Evolutionary conservation across 306 rosid species (phyloP).

Genomic region (Cucurbita pepo): DNA sequence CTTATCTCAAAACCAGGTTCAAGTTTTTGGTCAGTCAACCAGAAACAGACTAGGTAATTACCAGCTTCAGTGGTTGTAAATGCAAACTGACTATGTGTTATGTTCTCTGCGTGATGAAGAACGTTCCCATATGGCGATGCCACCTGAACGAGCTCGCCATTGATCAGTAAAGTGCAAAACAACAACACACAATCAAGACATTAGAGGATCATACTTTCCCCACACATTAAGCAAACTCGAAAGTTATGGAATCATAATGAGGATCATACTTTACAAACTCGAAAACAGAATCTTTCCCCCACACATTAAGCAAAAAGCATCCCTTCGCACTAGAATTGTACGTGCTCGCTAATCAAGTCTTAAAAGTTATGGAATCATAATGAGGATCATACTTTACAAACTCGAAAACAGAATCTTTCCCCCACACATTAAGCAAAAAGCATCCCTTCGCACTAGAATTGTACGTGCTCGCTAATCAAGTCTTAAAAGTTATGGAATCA

Average conservation of each 20-base stretch:
- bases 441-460: no score
- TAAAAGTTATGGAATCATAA: background rate
- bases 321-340: background rate
- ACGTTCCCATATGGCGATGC: conserved; percentile 78
- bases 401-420: no score
- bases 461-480: no score
- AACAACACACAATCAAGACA: background rate
- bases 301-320: background rate
- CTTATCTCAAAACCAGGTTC: conserved; percentile 13
- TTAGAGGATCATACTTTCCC: background rate
- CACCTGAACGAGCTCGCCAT: conserved; percentile 27
- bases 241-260: no score
- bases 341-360: background rate
- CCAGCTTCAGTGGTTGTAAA: conserved; percentile 85
- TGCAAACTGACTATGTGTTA: conserved; percentile 70
- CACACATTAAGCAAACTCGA: background rate
- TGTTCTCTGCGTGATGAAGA: conserved; percentile 52
- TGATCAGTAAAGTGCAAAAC: conserved; percentile 1
- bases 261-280: no score
- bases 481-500: no score
- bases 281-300: no score
- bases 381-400: no score
- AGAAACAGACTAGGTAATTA: conserved; percentile 77
- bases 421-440: background rate
- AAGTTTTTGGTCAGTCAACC: conserved; percentile 29